These are phyloP conservation scores for Penicillium psychrofluorescens DNA, from an alignment of 495 filamentous ascomycete genomes.

Conservation along the genomic window DNA sequence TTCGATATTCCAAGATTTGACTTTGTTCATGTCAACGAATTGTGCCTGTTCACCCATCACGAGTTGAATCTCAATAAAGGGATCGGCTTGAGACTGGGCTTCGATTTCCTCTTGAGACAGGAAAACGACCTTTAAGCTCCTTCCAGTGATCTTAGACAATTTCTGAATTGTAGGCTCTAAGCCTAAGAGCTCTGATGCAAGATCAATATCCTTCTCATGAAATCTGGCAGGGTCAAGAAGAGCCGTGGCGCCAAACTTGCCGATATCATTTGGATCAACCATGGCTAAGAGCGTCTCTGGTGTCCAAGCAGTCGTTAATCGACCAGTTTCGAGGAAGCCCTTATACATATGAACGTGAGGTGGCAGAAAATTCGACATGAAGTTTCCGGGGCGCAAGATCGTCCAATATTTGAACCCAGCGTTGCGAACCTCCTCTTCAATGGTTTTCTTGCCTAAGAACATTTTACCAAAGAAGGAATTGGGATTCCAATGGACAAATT, in stretches of 20 bases:
- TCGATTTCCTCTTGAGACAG: constrained; percentile 32
- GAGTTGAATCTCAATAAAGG: constrained; percentile 21
- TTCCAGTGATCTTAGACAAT: constrained; percentile 23
- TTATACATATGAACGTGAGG: constrained; percentile 30
- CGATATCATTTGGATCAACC: constrained; percentile 43
- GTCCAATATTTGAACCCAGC: constrained; percentile 33
- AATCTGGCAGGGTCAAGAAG: constrained; percentile 33
- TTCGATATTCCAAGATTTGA: constrained; percentile 22
- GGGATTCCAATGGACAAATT: constrained; percentile 16
- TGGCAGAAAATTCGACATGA: constrained; percentile 43
- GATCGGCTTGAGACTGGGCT: constrained; percentile 16
- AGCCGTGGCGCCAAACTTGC: constrained; percentile 35
- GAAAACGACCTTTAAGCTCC: constrained; percentile 23
- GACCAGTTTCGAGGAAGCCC: constrained; percentile 25
- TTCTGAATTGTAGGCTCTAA: constrained; percentile 21
- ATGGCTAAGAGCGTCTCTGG: constrained; percentile 25
- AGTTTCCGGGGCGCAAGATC: constrained; percentile 37
- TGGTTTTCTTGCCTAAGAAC: constrained; percentile 25
- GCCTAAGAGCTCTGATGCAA: constrained; percentile 30
- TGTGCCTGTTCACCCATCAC: constrained; percentile 19
- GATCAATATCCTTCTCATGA: constrained; percentile 23
- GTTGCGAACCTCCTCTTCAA: constrained; percentile 24
- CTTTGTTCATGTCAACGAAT: constrained; percentile 27
- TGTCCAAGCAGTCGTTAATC: constrained; percentile 23
- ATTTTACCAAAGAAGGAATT: constrained; percentile 14